Evolutionary conservation across 169 alveolate species (phyloP).

Genomic region (Cryptosporidium sp.): DNA sequence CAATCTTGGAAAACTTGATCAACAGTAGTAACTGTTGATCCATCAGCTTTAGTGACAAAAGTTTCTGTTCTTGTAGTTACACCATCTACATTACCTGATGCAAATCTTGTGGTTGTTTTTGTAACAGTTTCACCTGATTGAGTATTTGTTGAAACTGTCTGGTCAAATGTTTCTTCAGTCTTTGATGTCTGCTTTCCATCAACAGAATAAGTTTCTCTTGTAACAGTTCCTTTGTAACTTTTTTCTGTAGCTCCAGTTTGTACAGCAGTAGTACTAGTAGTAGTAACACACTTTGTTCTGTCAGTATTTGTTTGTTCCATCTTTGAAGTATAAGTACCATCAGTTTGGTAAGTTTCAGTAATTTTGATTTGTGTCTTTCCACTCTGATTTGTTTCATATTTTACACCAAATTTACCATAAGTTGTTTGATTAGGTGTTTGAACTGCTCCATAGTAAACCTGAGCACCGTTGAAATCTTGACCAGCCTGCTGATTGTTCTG

Average conservation of each 20-base stretch:
- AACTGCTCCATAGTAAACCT: background rate
- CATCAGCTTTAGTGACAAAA: constrained; percentile 11
- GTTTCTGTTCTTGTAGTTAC: constrained; percentile 29
- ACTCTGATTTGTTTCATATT: background rate
- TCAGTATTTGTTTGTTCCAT: constrained; percentile 39
- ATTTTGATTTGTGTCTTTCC: constrained; percentile 34
- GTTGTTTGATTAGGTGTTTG: constrained; percentile 1
- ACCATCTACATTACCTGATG: background rate
- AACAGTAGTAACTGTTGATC: constrained; percentile 11
- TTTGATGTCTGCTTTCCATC: constrained; percentile 38
- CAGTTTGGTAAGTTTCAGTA: constrained; percentile 29
- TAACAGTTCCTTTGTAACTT: constrained; percentile 18
- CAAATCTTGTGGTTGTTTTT: background rate
- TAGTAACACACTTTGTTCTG: constrained; percentile 33
- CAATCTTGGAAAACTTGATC: constrained; percentile 19
- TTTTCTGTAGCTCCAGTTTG: background rate
- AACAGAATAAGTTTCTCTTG: constrained; percentile 17
- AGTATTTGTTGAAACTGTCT: background rate
- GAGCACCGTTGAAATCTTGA: background rate
- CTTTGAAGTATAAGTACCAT: constrained; percentile 36
- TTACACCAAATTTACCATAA: constrained; percentile 18
- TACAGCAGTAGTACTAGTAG: background rate
- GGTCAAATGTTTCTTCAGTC: constrained; percentile 28
- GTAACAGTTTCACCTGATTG: constrained; percentile 24
- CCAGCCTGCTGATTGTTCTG: background rate